phyloP scores from a whole-genome alignment of 331 rosid species.

The Malus hybrid region DNA sequence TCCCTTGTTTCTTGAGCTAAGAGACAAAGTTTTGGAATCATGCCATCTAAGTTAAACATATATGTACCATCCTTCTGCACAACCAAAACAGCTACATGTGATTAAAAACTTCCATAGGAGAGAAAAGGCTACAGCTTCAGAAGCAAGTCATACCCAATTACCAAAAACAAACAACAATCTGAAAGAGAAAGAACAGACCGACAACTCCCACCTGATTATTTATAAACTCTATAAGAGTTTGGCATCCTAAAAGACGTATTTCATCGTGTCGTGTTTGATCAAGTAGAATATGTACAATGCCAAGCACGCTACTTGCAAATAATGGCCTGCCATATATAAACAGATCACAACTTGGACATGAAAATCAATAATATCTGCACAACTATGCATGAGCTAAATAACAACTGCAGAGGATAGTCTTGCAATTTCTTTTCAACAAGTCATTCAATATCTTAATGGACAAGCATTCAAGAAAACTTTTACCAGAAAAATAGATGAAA shows the following conservation, averaged over 20 bases:
- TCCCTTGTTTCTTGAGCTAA: slow-evolving; percentile 34
- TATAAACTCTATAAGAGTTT: slow-evolving; percentile 29
- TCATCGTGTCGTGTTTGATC: slow-evolving; percentile 37
- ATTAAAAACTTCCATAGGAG: not conserved
- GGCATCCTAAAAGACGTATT: slow-evolving; percentile 31
- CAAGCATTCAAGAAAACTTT: not conserved
- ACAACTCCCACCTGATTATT: slow-evolving; percentile 27
- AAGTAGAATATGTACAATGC: slow-evolving; percentile 29
- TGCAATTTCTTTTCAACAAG: not conserved
- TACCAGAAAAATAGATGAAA: not conserved
- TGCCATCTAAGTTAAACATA: slow-evolving; percentile 36
- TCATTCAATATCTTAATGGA: not conserved
- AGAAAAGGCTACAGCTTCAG: not conserved
- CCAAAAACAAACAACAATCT: not conserved
- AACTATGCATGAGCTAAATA: not conserved
- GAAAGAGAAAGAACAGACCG: not conserved
- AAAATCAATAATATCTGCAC: not conserved
- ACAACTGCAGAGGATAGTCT: not conserved
- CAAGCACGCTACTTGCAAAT: slow-evolving; percentile 32
- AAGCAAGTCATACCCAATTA: not conserved
- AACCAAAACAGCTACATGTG: not conserved
- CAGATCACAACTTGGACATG: slow-evolving; percentile 4
- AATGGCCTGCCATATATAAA: slow-evolving; percentile 21
- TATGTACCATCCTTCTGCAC: slow-evolving; percentile 38
- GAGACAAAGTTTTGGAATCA: slow-evolving; percentile 35